Base-by-base conservation (phyloP, 257 asterid species). In the Plantago ovata region DNA sequence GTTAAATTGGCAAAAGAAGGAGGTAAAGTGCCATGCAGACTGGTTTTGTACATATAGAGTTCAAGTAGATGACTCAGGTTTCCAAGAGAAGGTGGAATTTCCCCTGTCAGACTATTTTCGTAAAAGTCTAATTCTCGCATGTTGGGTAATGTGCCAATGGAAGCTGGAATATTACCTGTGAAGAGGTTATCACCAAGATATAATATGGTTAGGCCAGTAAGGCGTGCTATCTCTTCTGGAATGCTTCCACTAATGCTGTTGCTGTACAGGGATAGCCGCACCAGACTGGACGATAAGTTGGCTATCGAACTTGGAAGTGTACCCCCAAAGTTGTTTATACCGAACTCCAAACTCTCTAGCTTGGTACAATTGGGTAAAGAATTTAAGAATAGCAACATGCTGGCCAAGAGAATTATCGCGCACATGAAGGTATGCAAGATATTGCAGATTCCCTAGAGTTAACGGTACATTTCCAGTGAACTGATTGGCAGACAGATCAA, bases 151-250 rank as follows among this genome's bases (percentile, higher is more conserved):
- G 45, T 33, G 10, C 60, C 60, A 20, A 54, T 15, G 28, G 60
- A 33, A 36, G 60, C 10, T 16, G 60, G 60, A 15, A 54, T 54
- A 38, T 33, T 33, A 54, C 60, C 60, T 54, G 45, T 33, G 39
- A 54, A 36, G 60, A 33, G 44, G 60, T 54, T 33, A n/a, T 21
- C 8, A 18, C 45, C 45, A 4, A 54, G 28, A 13, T 6, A 28
- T 15, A 54, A 36, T 20, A 43, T 1, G 45, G 45, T 54, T 15
- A 54, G 41, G 45, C 45, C 60, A 33, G 41, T 38, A 54, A 54
- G 60, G 39, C 60, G 2, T 54, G 60, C 60, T 15, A 54, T 54
- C 43, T 54, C 45, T 33, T 54, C 60, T 8, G 60, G 60, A 54
- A 54, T 54, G 60, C 28, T 48, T 19, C 53, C 53, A 48, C 32